Evolutionary conservation across 2,329 filamentous ascomycete genomes (phyloP).

Genomic region (Fusarium dimerum): DNA sequence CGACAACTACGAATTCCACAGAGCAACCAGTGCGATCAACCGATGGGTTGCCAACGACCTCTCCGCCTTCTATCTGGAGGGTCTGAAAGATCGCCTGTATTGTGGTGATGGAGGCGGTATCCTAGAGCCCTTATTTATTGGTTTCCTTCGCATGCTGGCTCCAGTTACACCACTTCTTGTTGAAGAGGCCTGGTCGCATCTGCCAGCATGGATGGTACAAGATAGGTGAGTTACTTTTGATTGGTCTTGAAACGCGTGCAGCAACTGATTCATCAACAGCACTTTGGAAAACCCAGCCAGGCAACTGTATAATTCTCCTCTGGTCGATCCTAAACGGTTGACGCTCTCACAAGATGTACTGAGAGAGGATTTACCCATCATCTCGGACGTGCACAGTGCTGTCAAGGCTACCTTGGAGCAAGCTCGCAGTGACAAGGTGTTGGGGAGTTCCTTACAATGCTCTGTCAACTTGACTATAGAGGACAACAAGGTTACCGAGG

Average conservation of each 20-base stretch:
- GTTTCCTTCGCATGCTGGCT: slow-evolving; percentile 75
- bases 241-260: neutral
- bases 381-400: slow-evolving; percentile 61
- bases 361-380: slow-evolving; percentile 43
- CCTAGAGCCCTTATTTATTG: slow-evolving; percentile 66
- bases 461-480: slow-evolving; percentile 60
- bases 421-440: slow-evolving; percentile 67
- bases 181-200: slow-evolving; percentile 83
- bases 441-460: slow-evolving; percentile 82
- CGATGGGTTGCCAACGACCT: slow-evolving; percentile 81
- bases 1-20: slow-evolving; percentile 78
- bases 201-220: slow-evolving; percentile 63
- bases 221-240: slow-evolving; percentile 39
- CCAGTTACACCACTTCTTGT: slow-evolving; percentile 82
- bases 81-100: slow-evolving; percentile 89
- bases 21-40: slow-evolving; percentile 71
- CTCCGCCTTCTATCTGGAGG: slow-evolving; percentile 92
- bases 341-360: slow-evolving; percentile 40
- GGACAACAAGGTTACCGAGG: slow-evolving; percentile 32
- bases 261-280: slow-evolving; percentile 26
- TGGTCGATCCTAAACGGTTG: slow-evolving; percentile 44
- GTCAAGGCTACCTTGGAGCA: slow-evolving; percentile 77
- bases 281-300: slow-evolving; percentile 42
- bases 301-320: slow-evolving; percentile 47
- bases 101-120: slow-evolving; percentile 71